Evolutionary conservation across 441 rosid species (phyloP).

Genomic region (Monsonia emarginata): DNA sequence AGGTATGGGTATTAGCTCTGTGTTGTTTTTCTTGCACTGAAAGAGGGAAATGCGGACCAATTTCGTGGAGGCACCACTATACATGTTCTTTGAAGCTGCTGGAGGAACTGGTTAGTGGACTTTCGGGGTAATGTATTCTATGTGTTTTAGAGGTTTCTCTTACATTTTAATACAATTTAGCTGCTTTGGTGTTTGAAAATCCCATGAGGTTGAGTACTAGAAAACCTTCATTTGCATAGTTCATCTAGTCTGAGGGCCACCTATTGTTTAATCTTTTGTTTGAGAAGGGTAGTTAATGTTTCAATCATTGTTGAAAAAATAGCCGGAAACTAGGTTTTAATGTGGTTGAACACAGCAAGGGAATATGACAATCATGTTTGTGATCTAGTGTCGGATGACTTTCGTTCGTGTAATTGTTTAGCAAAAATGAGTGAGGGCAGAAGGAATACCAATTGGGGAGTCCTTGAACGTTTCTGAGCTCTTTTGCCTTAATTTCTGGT

Average conservation of each 20-base stretch:
- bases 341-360: neutral
- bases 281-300: neutral
- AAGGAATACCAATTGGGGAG: constrained; percentile 46
- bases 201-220: constrained; percentile 7
- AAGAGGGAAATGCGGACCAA: constrained; percentile 10
- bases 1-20: neutral
- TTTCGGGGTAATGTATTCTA: constrained; percentile 6
- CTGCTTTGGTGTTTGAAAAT: constrained; percentile 1
- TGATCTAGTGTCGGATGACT: constrained; percentile 7
- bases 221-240: neutral
- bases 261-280: neutral
- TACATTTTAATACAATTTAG: constrained; percentile 1
- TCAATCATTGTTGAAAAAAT: too few relatives aligned
- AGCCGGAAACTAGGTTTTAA: neutral
- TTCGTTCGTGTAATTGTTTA: neutral
- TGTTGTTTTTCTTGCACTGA: neutral
- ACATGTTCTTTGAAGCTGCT: neutral
- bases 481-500: constrained; percentile 39
- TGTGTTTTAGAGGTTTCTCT: neutral
- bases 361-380: neutral
- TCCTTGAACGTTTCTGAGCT: constrained; percentile 50
- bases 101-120: neutral
- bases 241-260: neutral
- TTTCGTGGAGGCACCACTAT: neutral
- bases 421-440: constrained; percentile 17